phyloP scores from a whole-genome alignment of 352 stramenopile species.

The Aphanomyces invadans region DNA sequence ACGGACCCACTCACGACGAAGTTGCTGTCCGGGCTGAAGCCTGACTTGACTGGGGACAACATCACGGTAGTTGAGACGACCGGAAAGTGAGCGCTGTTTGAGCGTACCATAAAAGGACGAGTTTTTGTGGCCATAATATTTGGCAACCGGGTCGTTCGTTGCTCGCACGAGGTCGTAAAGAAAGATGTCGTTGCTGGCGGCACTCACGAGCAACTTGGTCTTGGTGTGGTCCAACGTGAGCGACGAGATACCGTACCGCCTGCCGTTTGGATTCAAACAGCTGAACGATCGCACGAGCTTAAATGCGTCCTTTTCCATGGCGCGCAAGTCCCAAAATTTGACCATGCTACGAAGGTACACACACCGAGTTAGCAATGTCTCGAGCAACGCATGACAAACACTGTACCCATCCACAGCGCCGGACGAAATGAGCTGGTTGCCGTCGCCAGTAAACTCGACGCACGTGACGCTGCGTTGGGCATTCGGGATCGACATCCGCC shows the following conservation, averaged over 20 bases:
- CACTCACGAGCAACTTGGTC: conserved; percentile 46
- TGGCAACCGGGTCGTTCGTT: conserved; percentile 28
- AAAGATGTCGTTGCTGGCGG: conserved; percentile 49
- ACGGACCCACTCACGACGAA: conserved; percentile 50
- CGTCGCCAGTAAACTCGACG: conserved; percentile 45
- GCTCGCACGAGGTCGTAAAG: conserved; percentile 36
- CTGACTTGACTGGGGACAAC: conserved; percentile 33
- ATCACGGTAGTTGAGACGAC: too few species aligned
- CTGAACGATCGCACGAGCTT: not conserved
- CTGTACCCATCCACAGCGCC: conserved; percentile 47
- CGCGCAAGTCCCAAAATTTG: conserved; percentile 64
- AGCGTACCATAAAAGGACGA: conserved; percentile 56
- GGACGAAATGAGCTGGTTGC: conserved; percentile 43
- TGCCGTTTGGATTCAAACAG: conserved; percentile 8
- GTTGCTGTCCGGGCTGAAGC: conserved; percentile 52
- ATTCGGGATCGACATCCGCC: conserved; percentile 17
- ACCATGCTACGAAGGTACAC: conserved; percentile 30
- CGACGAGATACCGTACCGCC: conserved; percentile 49
- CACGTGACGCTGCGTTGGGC: conserved; percentile 58
- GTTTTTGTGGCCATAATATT: conserved; percentile 41
- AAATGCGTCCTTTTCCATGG: conserved; percentile 22
- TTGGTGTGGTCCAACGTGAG: conserved; percentile 34
- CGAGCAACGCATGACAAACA: too few species aligned
- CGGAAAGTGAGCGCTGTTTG: too few species aligned
- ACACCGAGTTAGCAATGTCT: not conserved